These are phyloP conservation scores for Angomonas ambiguus DNA, from an alignment of 208 protist species.

Conservation along the genomic window DNA sequence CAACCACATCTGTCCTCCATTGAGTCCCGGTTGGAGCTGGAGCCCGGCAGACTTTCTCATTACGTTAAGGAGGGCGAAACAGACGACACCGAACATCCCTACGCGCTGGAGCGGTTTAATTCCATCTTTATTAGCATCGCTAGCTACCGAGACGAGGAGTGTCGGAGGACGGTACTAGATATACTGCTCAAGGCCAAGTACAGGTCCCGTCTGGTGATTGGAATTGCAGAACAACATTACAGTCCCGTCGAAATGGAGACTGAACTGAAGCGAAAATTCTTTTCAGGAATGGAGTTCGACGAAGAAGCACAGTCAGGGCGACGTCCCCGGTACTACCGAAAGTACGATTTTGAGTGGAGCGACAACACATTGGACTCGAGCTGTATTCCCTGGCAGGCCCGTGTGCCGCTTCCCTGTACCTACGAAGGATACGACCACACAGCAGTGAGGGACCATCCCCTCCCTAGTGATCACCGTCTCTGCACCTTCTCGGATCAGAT, in stretches of 20 bases:
- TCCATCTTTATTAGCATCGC: slow-evolving; percentile 90
- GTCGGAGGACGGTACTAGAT: slow-evolving; percentile 64
- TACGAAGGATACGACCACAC: background rate
- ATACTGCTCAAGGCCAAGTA: slow-evolving; percentile 64
- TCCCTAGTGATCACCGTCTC: slow-evolving; percentile 15
- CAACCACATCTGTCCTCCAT: background rate
- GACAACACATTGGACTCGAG: background rate
- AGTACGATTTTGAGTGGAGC: slow-evolving; percentile 16
- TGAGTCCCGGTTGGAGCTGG: background rate
- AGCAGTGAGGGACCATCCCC: background rate
- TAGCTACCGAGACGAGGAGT: slow-evolving; percentile 86
- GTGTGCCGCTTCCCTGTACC: background rate
- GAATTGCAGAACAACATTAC: slow-evolving; percentile 78
- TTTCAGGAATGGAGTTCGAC: background rate
- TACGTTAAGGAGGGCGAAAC: background rate
- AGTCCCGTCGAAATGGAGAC: slow-evolving; percentile 8
- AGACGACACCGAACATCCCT: background rate
- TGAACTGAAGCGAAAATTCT: background rate
- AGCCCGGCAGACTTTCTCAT: background rate
- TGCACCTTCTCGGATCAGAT: slow-evolving; percentile 59
- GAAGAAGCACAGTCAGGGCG: background rate
- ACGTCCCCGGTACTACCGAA: background rate
- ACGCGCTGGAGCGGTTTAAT: background rate
- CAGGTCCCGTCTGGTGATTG: slow-evolving; percentile 65
- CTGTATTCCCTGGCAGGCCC: background rate